A percentile compares a stretch with the other conserved stretches of the same genome.
Conservation (phyloP, 2,329 filamentous ascomycete species). For the Monilinia laxa region DNA sequence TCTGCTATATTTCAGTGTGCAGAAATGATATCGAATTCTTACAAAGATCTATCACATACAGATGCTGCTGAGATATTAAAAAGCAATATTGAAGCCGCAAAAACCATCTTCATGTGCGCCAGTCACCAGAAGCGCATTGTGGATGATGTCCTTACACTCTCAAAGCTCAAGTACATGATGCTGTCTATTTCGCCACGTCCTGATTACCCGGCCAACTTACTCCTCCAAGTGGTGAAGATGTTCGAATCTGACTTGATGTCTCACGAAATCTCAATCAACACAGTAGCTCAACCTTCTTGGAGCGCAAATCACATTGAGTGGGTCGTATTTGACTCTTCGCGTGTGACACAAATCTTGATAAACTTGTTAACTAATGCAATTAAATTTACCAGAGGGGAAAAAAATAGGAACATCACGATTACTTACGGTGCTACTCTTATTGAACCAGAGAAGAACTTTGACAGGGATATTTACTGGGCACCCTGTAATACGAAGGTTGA, state of each 20-base stretch:
- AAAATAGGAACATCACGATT: slow-evolving; percentile 55
- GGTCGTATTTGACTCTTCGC: slow-evolving; percentile 68
- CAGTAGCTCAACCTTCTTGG: slow-evolving; percentile 64
- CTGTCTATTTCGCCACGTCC: slow-evolving; percentile 70
- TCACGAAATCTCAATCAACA: slow-evolving; percentile 64
- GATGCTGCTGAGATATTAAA: slow-evolving; percentile 48
- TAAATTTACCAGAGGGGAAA: slow-evolving; percentile 72
- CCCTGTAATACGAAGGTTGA: slow-evolving; percentile 27
- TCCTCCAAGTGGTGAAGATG: slow-evolving; percentile 70
- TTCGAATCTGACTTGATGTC: slow-evolving; percentile 73
- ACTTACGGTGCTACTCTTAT: slow-evolving; percentile 32
- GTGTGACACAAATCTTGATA: slow-evolving; percentile 76
- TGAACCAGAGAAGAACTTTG: slow-evolving; percentile 28
- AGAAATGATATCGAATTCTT: slow-evolving; percentile 62
- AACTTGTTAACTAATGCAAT: slow-evolving; percentile 80
- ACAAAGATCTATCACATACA: slow-evolving; percentile 36
- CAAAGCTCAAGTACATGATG: slow-evolving; percentile 74
- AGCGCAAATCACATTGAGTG: slow-evolving; percentile 58
- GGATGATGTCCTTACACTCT: slow-evolving; percentile 72
- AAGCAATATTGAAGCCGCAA: slow-evolving; percentile 69
- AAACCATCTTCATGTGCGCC: slow-evolving; percentile 75
- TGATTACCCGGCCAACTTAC: slow-evolving; percentile 60
- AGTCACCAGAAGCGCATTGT: slow-evolving; percentile 79
- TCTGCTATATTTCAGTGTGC: slow-evolving; percentile 75
- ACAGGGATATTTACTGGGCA: slow-evolving; percentile 30